Evolutionary conservation across 345 rosid genomes (phyloP), one percentile per base, ranked within the genome.

Genomic region (Camelina neglecta): DNA sequence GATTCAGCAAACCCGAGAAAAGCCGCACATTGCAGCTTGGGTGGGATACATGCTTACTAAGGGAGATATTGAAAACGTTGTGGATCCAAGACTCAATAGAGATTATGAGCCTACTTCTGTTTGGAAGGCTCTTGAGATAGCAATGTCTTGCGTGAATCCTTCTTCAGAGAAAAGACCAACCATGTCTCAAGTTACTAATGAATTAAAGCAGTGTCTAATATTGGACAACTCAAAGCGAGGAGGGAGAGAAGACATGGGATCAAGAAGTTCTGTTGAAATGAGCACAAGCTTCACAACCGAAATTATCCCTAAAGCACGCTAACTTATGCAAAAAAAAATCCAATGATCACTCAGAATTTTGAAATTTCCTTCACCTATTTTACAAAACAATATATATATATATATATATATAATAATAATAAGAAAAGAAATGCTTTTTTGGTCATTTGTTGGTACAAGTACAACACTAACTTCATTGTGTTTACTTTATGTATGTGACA

Each of bases 11-110:
- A 58, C 61, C 8, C 35, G 60, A 2, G 60, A n/a, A 9, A 41
- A 31, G 29, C n/a, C 53, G 13, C 76, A 58, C 41, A 56, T 80
- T 11, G 59, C 33, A 33, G 71, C 29, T 6, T 56, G 60, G 60
- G 60, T 56, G 2, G 60, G 60, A 13, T 56, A 26, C 18, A 56
- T 56, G 60, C 60, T 56, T 13, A 29, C 38, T 7, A 56, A 56
- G 6, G 38, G 38, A 56, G 60, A 56, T 29, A 56, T 56, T 7
- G 60, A 56, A 1, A 56, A 56, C 1, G 4, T 56, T 56, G 20
- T 56, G 38, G 60, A 29, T 15, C 38, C 38, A 56, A 56, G 11
- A 26, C 39, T 56, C 20, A 29, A 29, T 29, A 15, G 20, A 15
- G 60, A 74, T 44, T 74, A 64, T 18, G 47, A 65, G 3, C 49